Evolutionary conservation across 768 basidiomycete species (phyloP).

Genomic region (Pholiota microspora): DNA sequence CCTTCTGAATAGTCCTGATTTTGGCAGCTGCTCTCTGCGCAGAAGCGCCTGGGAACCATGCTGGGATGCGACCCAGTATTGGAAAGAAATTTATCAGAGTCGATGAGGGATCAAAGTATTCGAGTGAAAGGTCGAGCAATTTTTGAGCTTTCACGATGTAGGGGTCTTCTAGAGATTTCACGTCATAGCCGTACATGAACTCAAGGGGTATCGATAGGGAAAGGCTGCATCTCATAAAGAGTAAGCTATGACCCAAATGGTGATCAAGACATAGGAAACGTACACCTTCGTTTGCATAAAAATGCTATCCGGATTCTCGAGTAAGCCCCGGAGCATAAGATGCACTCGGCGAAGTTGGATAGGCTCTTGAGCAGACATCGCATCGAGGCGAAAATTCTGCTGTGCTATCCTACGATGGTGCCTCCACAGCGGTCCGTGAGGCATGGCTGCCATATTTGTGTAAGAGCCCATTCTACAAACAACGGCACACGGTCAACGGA

Average conservation of each 20-base stretch:
- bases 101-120: constrained; percentile 21
- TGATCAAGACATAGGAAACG: no score
- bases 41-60: constrained; percentile 25
- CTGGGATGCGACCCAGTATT: constrained; percentile 30
- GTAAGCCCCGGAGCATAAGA: constrained; percentile 5
- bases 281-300: constrained; percentile 8
- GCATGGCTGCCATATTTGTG: constrained; percentile 15
- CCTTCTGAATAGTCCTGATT: neutral
- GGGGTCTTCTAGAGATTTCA: constrained; percentile 21
- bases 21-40: neutral
- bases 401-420: constrained; percentile 18
- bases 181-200: constrained; percentile 27
- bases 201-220: constrained; percentile 18
- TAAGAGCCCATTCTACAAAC: constrained; percentile 11
- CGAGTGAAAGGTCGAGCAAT: constrained; percentile 9
- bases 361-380: neutral
- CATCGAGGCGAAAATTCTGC: constrained; percentile 15
- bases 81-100: constrained; percentile 27
- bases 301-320: constrained; percentile 8
- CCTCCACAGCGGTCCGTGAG: constrained; percentile 18
- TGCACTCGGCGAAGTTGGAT: constrained; percentile 9
- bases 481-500: neutral
- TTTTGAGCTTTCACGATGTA: constrained; percentile 22
- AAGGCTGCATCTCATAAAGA: no score
- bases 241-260: no score